Evolutionary conservation across 1,284 basidiomycete genomes (phyloP).

Genomic region (Rhodotorula sp.): DNA sequence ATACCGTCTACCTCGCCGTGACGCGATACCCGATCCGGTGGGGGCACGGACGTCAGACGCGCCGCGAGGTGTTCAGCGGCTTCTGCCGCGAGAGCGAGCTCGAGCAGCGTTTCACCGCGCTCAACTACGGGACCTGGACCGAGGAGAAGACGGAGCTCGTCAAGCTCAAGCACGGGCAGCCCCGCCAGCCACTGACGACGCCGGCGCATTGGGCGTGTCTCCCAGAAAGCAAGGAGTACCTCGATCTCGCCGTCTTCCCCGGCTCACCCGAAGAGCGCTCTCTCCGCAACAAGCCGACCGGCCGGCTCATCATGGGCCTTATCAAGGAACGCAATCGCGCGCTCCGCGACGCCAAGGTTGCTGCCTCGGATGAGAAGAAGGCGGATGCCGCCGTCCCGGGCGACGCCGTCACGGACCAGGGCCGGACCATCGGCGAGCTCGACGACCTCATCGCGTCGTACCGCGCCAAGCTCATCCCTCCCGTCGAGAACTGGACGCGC

Average conservation of each 20-base stretch:
- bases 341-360: not conserved
- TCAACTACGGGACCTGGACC: constrained; percentile 45
- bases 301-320: not conserved
- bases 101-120: constrained; percentile 46
- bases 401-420: not conserved
- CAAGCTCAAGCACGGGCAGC: constrained; percentile 38
- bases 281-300: not conserved
- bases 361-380: not conserved
- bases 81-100: constrained; percentile 52
- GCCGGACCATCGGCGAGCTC: not conserved
- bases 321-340: not conserved
- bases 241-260: constrained; percentile 44
- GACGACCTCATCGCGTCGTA: constrained; percentile 33
- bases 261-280: constrained; percentile 52
- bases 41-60: constrained; percentile 51
- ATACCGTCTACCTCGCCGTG: constrained; percentile 55
- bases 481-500: constrained; percentile 27
- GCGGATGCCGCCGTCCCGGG: not conserved
- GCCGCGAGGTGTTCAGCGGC: constrained; percentile 52
- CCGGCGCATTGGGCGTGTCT: constrained; percentile 35
- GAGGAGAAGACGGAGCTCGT: constrained; percentile 27
- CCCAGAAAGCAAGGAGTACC: constrained; percentile 29
- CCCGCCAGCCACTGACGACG: constrained; percentile 23
- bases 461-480: constrained; percentile 53
- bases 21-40: constrained; percentile 51